Percentiles rank a stretch among this genome's conserved stretches.
phyloP scores from a whole-genome alignment of 306 rosid genomes.

The Datisca glomerata region DNA sequence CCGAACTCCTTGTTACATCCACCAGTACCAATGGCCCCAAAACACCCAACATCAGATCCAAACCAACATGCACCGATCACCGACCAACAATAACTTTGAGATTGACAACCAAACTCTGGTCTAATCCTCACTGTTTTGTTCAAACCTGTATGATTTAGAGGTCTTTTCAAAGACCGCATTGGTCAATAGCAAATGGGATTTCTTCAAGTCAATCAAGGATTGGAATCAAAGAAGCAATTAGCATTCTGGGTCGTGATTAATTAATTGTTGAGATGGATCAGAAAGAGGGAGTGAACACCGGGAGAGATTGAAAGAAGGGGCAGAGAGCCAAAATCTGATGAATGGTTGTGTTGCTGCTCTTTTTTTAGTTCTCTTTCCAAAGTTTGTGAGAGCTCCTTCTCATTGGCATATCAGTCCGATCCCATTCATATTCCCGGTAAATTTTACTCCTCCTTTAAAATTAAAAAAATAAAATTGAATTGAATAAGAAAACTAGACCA shows the following conservation, averaged over 20 bases:
- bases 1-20: constrained; percentile 16
- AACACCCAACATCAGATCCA: constrained; percentile 60
- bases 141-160: constrained; percentile 21
- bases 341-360: constrained; percentile 2
- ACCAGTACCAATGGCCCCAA: constrained; percentile 26
- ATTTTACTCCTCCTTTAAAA: too few relatives aligned
- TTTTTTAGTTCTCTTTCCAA: constrained; percentile 6
- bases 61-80: constrained; percentile 21
- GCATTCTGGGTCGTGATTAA: too few relatives aligned
- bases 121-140: constrained; percentile 22
- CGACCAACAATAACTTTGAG: constrained; percentile 18
- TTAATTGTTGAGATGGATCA: too few relatives aligned
- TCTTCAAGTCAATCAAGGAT: constrained; percentile 6
- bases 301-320: constrained; percentile 10
- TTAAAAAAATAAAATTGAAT: not conserved
- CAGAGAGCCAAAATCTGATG: constrained; percentile 21
- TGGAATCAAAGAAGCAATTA: constrained; percentile 1
- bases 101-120: constrained; percentile 23
- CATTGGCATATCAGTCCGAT: constrained; percentile 39
- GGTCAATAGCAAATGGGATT: constrained; percentile 17
- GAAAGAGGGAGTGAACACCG: constrained; percentile 1
- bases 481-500: not conserved
- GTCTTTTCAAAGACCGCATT: constrained; percentile 48
- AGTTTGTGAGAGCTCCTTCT: constrained; percentile 6
- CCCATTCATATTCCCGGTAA: constrained; percentile 35